Base-by-base conservation (phyloP, 2,329 filamentous ascomycete species). In the Mycosphaerella sp. region DNA sequence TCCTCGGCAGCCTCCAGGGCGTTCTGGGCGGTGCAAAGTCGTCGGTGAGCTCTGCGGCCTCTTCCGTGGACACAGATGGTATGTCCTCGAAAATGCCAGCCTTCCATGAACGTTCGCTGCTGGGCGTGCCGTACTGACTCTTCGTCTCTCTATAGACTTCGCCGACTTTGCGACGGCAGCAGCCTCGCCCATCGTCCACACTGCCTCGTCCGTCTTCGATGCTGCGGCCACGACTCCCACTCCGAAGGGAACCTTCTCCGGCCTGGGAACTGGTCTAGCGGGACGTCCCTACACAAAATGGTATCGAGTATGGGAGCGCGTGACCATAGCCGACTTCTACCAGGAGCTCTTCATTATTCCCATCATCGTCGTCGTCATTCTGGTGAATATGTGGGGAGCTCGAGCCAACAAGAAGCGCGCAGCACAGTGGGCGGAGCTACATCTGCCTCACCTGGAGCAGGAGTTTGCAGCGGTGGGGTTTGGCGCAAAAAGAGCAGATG, bases 261-360 rank as follows among this genome's bases (percentile, higher is more conserved):
- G 62, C 52, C 52, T 68, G 27, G 59, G 61, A 54, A 69, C 71
- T 13, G 64, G 69, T 43, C 69, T 71, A 41, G 71, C 75, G 70
- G 76, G 50, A 69, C 77, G 53, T 21, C 86, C 87, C 12, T 96
- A 86, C 71, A 95, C 89, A 45, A 89, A 88, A 76, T 98, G 93
- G 93, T 98, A 97, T 75, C 89, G 89, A 50, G 77, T 97, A 55
- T 93, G 95, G 79, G 90, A 97, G 79, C 89, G 93, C 65, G 84
- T 90, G 64, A 83, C 83, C 21, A 74, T 85, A 54, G 79, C 78
- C 65, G 93, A 98, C 70, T 98, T 98, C 78, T 83, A 83, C 72
- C 79, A 85, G 64, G 93, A 98, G 74, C 85, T 87, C 53, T 74
- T 89, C 68, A 86, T 98, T 63, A 73, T 96, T 54, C 79, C 80